A percentile compares a stretch with the other conserved stretches of the same genome.
Conservation (phyloP, 139 green algal species). For the Coelastrella sp. region DNA sequence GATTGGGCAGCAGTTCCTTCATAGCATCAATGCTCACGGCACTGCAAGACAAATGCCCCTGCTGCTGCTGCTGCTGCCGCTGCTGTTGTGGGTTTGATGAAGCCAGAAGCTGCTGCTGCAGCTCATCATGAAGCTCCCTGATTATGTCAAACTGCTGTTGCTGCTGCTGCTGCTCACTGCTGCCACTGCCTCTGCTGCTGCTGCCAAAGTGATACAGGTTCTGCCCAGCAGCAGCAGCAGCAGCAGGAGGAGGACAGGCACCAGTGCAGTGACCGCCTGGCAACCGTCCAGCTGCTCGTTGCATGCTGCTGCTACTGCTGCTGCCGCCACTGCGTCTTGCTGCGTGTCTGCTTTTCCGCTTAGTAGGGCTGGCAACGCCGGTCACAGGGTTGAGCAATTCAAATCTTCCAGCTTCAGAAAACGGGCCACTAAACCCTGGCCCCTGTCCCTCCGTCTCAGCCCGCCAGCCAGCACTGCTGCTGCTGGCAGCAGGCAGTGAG, state of each 20-base stretch:
- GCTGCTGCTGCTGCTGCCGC: conserved; percentile 17
- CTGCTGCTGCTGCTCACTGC: conserved; percentile 1
- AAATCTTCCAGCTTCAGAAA: not conserved
- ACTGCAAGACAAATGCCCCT: no score
- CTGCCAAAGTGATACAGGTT: conserved; percentile 13
- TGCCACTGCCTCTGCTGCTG: conserved; percentile 9
- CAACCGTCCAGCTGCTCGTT: no score
- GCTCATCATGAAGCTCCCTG: conserved; percentile 17
- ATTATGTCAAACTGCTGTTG: conserved; percentile 20
- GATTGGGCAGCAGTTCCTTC: not conserved
- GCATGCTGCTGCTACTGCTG: conserved; percentile 2
- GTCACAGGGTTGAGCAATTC: not conserved
- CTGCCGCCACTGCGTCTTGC: not conserved
- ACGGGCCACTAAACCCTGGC: not conserved
- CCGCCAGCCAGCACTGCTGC: not conserved
- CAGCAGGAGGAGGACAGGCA: not conserved
- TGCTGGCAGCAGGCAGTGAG: not conserved
- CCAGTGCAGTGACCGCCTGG: not conserved
- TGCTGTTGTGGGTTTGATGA: not conserved
- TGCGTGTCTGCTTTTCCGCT: conserved; percentile 31
- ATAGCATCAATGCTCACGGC: not conserved
- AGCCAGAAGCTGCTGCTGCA: conserved; percentile 18
- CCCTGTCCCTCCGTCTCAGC: not conserved
- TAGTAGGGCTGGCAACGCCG: not conserved
- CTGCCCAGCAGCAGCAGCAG: not conserved